phyloP scores from a whole-genome alignment of 139 green algal species.

The Astrephomene gubernaculifera region DNA sequence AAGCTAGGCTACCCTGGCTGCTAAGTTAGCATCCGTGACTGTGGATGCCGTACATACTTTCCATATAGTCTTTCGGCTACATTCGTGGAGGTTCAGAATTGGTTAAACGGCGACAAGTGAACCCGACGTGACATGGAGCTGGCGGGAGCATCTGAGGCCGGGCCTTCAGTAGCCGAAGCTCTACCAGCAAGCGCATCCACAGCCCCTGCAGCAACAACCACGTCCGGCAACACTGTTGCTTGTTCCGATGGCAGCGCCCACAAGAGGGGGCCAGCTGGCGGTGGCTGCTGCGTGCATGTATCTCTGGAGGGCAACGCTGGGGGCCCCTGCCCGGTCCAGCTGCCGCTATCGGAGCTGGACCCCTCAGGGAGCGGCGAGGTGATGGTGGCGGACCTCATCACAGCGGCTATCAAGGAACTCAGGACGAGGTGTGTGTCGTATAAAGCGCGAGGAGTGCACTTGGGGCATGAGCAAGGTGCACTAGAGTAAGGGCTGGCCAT shows the following conservation, averaged over 20 bases:
- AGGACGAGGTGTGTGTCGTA: neutral
- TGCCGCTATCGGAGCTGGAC: conserved; percentile 2
- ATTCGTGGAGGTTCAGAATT: too few species aligned
- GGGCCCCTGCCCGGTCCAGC: neutral
- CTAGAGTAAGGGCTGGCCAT: too few species aligned
- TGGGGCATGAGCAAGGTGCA: too few species aligned
- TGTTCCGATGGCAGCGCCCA: neutral
- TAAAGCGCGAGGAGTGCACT: too few species aligned
- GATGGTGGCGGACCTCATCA: conserved; percentile 10
- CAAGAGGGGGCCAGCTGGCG: too few species aligned
- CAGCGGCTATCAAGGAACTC: conserved; percentile 26
- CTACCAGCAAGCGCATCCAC: neutral
- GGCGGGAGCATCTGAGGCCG: too few species aligned
- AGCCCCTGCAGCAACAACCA: neutral
- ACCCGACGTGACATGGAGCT: too few species aligned
- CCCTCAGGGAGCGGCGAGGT: neutral
- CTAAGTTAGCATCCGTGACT: neutral
- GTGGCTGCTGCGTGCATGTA: neutral
- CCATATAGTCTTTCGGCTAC: too few species aligned
- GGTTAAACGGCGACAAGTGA: too few species aligned
- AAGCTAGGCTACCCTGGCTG: too few species aligned
- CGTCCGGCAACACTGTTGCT: neutral
- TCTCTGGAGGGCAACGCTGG: conserved; percentile 17
- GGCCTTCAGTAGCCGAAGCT: neutral
- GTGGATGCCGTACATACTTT: too few species aligned